Evolutionary conservation across 2,329 filamentous ascomycete species (phyloP), one percentile per base, ranked within the genome.

Genomic region (Monosporascus sp.): DNA sequence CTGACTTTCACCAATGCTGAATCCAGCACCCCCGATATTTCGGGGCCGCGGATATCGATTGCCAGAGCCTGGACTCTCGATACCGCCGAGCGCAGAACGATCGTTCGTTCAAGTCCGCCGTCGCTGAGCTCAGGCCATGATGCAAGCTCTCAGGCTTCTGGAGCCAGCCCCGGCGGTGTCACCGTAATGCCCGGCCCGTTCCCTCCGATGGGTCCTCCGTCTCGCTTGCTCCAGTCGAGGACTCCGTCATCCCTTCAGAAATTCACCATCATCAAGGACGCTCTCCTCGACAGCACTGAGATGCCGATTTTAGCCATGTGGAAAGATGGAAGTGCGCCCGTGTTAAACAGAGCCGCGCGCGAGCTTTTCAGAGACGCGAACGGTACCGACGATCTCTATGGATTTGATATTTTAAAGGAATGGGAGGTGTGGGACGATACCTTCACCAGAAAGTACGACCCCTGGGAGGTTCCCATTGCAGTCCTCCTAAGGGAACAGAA

Each of bases 281-380:
- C 88, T 1, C 76, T 92, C 20, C 72, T 93, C 6, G 87, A 90
- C 63, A 88, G 84, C 39, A 88, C 89, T 25, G 80, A 83, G 55
- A 84, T 89, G 64, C 88, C 89, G 0, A 85, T 90, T 22, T 74
- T 91, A 45, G 85, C 87, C 24, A 88, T 91, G 83, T 92, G 89
- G 89, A 87, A 85, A 63, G 89, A 93, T 58, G 83, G 87, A 50
- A 87, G 82, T 47, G 83, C 90, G 47, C 84, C 82, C 0, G 84
- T 90, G 44, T 85, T 88, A 4, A 93, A 93, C 63, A 81, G 80
- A 59, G 86, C 87, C 4, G 81, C 81, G 14, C 72, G 79, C 14
- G 67, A 71, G 4, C 67, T 86, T n/a, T 75, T 84, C 54, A 67
- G 70, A 9, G 66, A 73, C 15, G 68, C 70, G 3, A 72, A 75